phyloP scores from a whole-genome alignment of 148 eudicot genomes.

The Nepenthes mirabilis region DNA sequence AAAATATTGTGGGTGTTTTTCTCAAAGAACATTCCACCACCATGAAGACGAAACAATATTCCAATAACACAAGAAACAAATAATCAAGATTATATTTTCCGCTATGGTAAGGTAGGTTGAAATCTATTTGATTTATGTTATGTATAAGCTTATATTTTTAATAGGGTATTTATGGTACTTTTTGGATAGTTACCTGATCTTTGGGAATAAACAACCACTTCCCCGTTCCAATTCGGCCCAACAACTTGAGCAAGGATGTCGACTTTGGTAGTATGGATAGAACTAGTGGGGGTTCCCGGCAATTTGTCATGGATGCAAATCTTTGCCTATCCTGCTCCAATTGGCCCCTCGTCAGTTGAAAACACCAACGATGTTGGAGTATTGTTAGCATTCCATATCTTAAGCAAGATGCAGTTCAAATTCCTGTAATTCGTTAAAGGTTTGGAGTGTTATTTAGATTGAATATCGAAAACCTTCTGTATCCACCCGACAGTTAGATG shows the following conservation, averaged over 20 bases:
- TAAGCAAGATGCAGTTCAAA: conserved; percentile 50
- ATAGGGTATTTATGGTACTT: no score
- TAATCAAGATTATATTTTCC: no score
- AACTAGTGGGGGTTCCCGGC: conserved; percentile 58
- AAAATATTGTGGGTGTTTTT: no score
- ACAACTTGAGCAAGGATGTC: conserved; percentile 47
- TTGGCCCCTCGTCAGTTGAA: conserved; percentile 98
- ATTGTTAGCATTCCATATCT: conserved; percentile 84
- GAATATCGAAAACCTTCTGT: background rate
- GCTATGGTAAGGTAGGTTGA: no score
- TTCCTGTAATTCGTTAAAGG: background rate
- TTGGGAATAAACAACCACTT: conserved; percentile 44
- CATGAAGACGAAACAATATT: background rate
- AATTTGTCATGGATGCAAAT: conserved; percentile 73
- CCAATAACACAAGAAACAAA: background rate
- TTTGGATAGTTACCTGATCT: conserved; percentile 22
- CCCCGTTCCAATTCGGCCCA: conserved; percentile 64
- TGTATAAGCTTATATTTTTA: no score
- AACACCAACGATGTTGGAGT: conserved; percentile 77
- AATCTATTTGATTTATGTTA: no score
- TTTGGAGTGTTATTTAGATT: background rate
- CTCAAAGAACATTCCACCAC: background rate
- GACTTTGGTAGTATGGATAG: conserved; percentile 53
- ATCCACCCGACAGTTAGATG: background rate
- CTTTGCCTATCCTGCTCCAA: conserved; percentile 77